Evolutionary conservation across 1,284 basidiomycete species (phyloP).

Genomic region (Ceratobasidium theobromae): DNA sequence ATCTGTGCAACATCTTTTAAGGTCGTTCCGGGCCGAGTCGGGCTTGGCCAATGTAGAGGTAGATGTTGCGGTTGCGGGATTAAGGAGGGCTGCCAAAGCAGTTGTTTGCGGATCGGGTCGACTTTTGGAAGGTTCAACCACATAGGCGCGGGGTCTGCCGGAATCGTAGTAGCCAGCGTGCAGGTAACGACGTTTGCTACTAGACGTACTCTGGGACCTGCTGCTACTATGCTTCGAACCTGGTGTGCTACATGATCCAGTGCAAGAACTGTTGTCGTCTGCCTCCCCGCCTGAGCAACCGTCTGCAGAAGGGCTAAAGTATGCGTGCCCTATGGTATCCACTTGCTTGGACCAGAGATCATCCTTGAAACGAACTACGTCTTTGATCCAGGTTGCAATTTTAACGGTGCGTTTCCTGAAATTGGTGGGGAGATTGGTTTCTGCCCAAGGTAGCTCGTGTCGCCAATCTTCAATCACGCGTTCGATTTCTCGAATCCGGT

Average conservation of each 20-base stretch:
- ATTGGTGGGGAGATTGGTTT: slow-evolving; percentile 27
- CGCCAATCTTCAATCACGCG: slow-evolving; percentile 60
- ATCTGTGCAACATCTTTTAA: slow-evolving; percentile 37
- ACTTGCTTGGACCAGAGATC: slow-evolving; percentile 33
- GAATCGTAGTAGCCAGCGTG: slow-evolving; percentile 18
- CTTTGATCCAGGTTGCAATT: slow-evolving; percentile 25
- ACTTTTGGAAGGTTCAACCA: neutral
- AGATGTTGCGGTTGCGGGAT: neutral
- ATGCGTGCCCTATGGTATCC: slow-evolving; percentile 10
- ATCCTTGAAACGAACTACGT: slow-evolving; percentile 33
- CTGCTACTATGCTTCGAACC: slow-evolving; percentile 11
- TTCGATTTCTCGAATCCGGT: slow-evolving; percentile 64
- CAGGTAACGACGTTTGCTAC: slow-evolving; percentile 11
- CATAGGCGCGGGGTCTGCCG: slow-evolving; percentile 21
- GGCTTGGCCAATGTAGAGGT: neutral
- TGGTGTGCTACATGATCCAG: neutral
- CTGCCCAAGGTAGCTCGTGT: slow-evolving; percentile 63
- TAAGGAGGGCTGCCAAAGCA: neutral
- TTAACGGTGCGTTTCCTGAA: slow-evolving; percentile 4
- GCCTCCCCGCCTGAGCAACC: neutral
- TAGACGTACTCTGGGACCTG: neutral
- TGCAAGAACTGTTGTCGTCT: slow-evolving; percentile 11
- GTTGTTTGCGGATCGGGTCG: neutral
- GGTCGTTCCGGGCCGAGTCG: neutral
- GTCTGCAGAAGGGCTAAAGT: slow-evolving; percentile 10